Evolutionary conservation across 805 yeast genomes (phyloP).

Genomic region (Blastobotrys robertii): DNA sequence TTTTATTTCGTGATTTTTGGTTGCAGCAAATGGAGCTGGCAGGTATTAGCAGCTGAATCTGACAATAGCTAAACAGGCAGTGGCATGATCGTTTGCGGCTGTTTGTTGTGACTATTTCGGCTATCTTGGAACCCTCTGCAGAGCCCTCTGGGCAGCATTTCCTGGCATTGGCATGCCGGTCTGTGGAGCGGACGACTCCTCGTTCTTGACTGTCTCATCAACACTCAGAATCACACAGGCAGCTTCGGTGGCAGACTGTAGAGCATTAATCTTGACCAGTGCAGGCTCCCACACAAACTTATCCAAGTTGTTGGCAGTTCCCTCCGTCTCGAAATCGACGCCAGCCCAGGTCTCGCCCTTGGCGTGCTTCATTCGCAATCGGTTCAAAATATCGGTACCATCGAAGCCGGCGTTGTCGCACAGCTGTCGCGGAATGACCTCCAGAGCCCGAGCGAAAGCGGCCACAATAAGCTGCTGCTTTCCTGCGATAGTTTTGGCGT

Average conservation of each 20-base stretch:
- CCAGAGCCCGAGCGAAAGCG: constrained; percentile 91
- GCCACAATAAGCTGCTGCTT: constrained; percentile 89
- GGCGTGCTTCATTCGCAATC: constrained; percentile 87
- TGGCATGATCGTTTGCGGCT: too few relatives aligned
- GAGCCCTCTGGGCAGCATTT: constrained; percentile 16
- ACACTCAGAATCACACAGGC: constrained; percentile 88
- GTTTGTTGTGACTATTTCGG: constrained; percentile 9
- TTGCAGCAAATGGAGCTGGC: too few relatives aligned
- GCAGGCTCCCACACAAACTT: constrained; percentile 97
- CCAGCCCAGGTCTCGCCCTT: constrained; percentile 91
- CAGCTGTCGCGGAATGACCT: constrained; percentile 91
- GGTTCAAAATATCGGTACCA: constrained; percentile 87
- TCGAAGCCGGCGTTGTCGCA: constrained; percentile 99
- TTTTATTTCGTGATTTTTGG: too few relatives aligned
- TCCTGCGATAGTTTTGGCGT: constrained; percentile 82
- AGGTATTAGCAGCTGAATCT: too few relatives aligned
- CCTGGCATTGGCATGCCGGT: constrained; percentile 20
- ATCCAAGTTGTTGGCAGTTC: constrained; percentile 71
- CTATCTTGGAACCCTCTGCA: constrained; percentile 3
- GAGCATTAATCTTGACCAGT: constrained; percentile 85
- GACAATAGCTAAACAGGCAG: too few relatives aligned
- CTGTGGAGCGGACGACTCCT: constrained; percentile 31
- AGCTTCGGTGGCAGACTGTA: constrained; percentile 94
- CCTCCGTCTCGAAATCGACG: constrained; percentile 78
- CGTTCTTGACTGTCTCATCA: constrained; percentile 67